Evolutionary conservation across 1,284 basidiomycete genomes (phyloP).

Genomic region (Sporisorium scitamineum): DNA sequence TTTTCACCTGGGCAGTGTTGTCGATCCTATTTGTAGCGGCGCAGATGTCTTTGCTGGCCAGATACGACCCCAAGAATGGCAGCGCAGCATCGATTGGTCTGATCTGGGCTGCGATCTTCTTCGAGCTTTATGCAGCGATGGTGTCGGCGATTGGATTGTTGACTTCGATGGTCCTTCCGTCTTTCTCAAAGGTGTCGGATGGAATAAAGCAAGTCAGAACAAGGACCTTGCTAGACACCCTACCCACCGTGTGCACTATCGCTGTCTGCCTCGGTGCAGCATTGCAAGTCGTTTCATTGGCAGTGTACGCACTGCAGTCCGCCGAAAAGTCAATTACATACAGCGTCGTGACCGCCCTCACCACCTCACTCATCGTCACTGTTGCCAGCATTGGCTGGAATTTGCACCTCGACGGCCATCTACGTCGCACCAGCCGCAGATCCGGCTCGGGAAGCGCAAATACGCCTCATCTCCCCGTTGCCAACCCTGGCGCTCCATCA

Average conservation of each 20-base stretch:
- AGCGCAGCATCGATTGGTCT: background rate
- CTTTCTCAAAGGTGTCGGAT: background rate
- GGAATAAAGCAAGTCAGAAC: background rate
- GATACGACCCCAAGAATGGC: background rate
- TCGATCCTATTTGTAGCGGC: constrained; percentile 19
- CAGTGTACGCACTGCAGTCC: background rate
- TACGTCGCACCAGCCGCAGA: background rate
- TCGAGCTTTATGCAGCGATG: constrained; percentile 31
- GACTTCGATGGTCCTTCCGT: constrained; percentile 1
- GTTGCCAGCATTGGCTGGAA: background rate
- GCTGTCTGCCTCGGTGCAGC: constrained; percentile 9
- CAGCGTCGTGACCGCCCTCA: constrained; percentile 1
- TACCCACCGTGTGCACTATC: background rate
- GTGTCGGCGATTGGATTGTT: constrained; percentile 16
- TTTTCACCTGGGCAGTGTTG: constrained; percentile 22
- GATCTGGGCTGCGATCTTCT: constrained; percentile 14
- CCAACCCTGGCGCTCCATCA: background rate
- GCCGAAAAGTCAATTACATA: background rate
- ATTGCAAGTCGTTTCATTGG: constrained; percentile 1
- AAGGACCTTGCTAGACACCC: background rate
- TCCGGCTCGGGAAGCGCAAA: background rate
- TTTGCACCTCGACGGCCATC: background rate
- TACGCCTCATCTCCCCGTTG: background rate
- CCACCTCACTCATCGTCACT: background rate
- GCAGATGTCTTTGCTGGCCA: constrained; percentile 19